Evolutionary conservation across 495 filamentous ascomycete species (phyloP), one percentile per base, ranked within the genome.

Genomic region (Tuber microsphaerosporum): DNA sequence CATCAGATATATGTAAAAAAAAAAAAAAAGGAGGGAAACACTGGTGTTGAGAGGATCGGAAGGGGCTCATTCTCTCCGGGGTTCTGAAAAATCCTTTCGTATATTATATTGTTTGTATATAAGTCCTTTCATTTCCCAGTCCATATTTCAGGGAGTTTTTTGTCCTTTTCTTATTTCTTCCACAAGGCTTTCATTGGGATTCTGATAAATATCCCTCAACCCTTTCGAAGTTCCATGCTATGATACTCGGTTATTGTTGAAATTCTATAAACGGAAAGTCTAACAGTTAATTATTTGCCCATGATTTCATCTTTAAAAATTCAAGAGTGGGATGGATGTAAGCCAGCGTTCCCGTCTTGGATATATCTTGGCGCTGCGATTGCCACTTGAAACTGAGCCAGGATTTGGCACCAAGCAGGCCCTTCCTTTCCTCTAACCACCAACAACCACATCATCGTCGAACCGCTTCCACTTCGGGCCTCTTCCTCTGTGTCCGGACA

Each of bases 401-500:
- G 56, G 56, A 17, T 65, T 65, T 31, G 56, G n/a, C n/a, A 61
- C 19, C 51, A 14, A 31, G 51, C 1, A 20, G 10, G n/a, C n/a
- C 51, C 51, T 61, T 61, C 51, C 51, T 61, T 31, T 61, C 56
- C 56, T 31, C 56, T 65, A 65, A 65, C 56, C 56, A 31, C 56
- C 56, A 65, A 26, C 26, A 65, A 31, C n/a, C 56, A 16, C 56
- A 65, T 65, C 56, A 65, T 41, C 69, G 69, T 71, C 42, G n/a
- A 71, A 71, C 31, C 34, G 8, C 69, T 39, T 71, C 56, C 69
- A 51, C 44, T 68, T 75, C 68, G 45, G 43, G 61, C 74, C 43
- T 71, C 74, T 43, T 34, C 65, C 26, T 71, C 46, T 51, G 65
- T 73, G 39, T n/a, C 69, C 26, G 72, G 34, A n/a, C 44, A 70